These are phyloP conservation scores for Fusarium floridanum DNA, from an alignment of 2,329 filamentous ascomycete species.

Conservation along the genomic window DNA sequence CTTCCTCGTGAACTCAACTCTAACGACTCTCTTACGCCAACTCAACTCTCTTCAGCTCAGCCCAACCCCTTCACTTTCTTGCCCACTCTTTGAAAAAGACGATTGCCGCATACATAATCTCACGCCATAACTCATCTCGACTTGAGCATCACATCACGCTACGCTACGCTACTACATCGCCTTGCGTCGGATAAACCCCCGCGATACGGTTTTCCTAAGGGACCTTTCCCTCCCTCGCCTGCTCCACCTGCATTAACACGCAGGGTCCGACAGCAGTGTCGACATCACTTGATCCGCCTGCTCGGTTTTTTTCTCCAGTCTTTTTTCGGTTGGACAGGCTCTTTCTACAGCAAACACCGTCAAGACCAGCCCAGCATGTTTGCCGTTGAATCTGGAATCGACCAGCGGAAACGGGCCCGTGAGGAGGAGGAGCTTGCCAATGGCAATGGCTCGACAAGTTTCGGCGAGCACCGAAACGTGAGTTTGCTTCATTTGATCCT, in stretches of 20 bases:
- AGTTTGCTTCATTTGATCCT: slow-evolving; percentile 36
- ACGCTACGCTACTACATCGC: slow-evolving; percentile 20
- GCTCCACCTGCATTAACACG: slow-evolving; percentile 45
- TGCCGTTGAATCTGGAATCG: slow-evolving; percentile 49
- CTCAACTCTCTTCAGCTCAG: slow-evolving; percentile 18
- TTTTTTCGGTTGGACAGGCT: slow-evolving; percentile 16
- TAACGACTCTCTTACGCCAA: slow-evolving; percentile 25
- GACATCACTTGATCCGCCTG: slow-evolving; percentile 25
- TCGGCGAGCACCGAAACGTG: slow-evolving; percentile 66
- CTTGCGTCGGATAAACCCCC: slow-evolving; percentile 32
- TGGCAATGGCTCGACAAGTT: slow-evolving; percentile 55
- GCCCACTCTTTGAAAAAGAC: slow-evolving; percentile 12
- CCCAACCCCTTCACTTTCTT: slow-evolving; percentile 27
- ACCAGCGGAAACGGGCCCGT: slow-evolving; percentile 60
- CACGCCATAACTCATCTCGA: slow-evolving; percentile 1
- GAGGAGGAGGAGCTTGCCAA: slow-evolving; percentile 59
- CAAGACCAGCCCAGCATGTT: slow-evolving; percentile 51
- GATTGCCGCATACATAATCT: slow-evolving; percentile 24
- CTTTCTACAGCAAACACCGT: slow-evolving; percentile 7
- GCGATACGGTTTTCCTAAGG: slow-evolving; percentile 26
- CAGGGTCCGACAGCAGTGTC: slow-evolving; percentile 38
- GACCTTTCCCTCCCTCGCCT: slow-evolving; percentile 31
- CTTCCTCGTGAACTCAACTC: slow-evolving; percentile 37
- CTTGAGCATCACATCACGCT: slow-evolving; percentile 19
- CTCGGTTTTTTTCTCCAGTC: slow-evolving; percentile 21